Base-by-base conservation (phyloP, 2,329 filamentous ascomycete genomes). In the Penicillium sumatraense region DNA sequence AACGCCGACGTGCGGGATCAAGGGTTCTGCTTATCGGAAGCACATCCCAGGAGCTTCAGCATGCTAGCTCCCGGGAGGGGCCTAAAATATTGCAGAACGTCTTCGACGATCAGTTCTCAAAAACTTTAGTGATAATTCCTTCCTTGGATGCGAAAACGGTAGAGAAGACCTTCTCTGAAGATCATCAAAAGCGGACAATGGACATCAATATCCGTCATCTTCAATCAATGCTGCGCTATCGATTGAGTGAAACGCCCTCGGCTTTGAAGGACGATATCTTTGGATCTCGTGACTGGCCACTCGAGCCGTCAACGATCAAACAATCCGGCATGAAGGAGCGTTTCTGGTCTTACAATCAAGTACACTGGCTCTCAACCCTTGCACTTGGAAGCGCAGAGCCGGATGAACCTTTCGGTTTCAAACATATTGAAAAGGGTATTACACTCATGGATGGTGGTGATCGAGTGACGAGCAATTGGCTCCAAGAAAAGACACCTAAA, bases 1-100 rank as follows among this genome's bases (percentile, higher is more conserved):
- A 84, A 56, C 82, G 88, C 54, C 89, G 93, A 80, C 81, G 83
- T 51, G 81, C 85, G 35, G 92, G 92, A 4, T 83, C 87, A 62
- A 84, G 84, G 56, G 83, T 96, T 49, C 82, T 93, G 52, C 81
- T 97, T 16, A 75, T 98, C 27, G 95, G 93, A n/a, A 91, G 90
- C 5, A 88, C 89, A 16, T 79, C 83, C 14, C 72, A 83, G 47
- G 78, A 83, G 11, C 72, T 79, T 20, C 68, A 73, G 4, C 74
- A 76, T 53, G 68, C 76, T 42, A 51, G 76, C 5, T 77, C 77
- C 3, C 74, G 74, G 58, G 74, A 72, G 35, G 76, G 75, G 29
- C 71, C 83, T n/a, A 72, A 75, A 11, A 65, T 75, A 27, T 68
- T 82, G 24, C 81, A 84, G 54, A 74, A 71, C 47, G 72, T 77